Base-by-base conservation (phyloP, 306 rosid genomes). In the Vicia villosa region DNA sequence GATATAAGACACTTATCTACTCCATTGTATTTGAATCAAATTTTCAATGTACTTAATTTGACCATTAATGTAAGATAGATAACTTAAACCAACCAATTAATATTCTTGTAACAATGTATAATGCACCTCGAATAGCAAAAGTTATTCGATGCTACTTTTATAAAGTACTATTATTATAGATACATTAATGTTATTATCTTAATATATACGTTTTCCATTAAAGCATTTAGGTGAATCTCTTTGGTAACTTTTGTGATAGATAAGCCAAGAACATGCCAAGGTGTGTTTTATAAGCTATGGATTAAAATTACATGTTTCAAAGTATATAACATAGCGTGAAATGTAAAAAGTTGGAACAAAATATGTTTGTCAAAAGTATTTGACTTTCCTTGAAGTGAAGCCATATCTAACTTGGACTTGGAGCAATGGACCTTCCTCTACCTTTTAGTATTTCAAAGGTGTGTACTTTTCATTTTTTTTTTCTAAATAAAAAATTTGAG, bases 321-420 rank as follows among this genome's bases (percentile, higher is more conserved):
- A 55, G 43, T 46, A 28, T 19, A 46, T 13, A 74, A 63, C 51
- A 69, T 75, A 15, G 50, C 70, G 74, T 70, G 70, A 72, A 70
- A 71, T 63, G 37, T 19, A 54, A 75, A 75, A 61, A 61, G 24
- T 58, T 16, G 26, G 42, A n/a, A 20, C 0, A 37, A 47, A 63
- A 34, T 6, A 34, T 34, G 7, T 20, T 5, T 43, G 10, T 69
- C 21, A 46, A 69, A 2, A 50, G 47, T 40, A 41, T 20, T 57
- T 57, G 45, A 70, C 77, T 80, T 80, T 65, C 55, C 74, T 28
- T 42, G 12, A 75, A 80, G 83, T 6, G 52, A 80, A 80, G 77
- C 19, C 73, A 19, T 50, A 19, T 11, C 54, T 51, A 51, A 51
- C 19, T 20, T 51, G 58, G 30, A 20, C 58, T 51, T 51, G 58